phyloP scores from a whole-genome alignment of 768 basidiomycete genomes.

The Collybia mongolica region DNA sequence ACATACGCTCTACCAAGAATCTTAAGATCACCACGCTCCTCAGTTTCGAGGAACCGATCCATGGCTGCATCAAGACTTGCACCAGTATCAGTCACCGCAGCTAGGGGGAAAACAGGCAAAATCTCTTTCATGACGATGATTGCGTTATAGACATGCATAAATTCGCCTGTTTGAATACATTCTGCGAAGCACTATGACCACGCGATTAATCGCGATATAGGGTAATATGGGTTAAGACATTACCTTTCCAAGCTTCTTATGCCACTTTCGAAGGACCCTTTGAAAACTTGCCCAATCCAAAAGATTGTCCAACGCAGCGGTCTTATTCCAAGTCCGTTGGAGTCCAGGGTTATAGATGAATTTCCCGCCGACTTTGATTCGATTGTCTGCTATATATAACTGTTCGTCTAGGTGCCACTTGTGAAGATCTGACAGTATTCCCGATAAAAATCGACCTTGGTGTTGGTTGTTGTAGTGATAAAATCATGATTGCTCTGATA shows the following conservation, averaged over 20 bases:
- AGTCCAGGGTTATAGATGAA: constrained; percentile 68
- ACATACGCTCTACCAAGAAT: constrained; percentile 75
- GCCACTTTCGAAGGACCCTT: constrained; percentile 79
- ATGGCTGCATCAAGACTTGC: constrained; percentile 57
- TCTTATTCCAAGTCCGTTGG: constrained; percentile 51
- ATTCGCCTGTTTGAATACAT: constrained; percentile 85
- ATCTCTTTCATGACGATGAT: constrained; percentile 92
- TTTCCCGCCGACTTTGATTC: constrained; percentile 62
- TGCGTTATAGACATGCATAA: constrained; percentile 98
- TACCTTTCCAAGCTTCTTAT: constrained; percentile 72
- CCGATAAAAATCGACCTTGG: constrained; percentile 82
- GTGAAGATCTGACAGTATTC: constrained; percentile 73
- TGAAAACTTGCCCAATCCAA: constrained; percentile 73
- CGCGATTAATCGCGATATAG: background rate
- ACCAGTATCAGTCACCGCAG: constrained; percentile 56
- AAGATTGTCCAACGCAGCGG: constrained; percentile 47
- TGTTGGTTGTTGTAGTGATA: constrained; percentile 2
- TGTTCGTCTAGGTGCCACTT: constrained; percentile 81
- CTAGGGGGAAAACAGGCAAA: constrained; percentile 82
- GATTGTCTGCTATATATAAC: constrained; percentile 69
- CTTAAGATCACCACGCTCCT: constrained; percentile 83
- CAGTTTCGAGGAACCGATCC: constrained; percentile 65
- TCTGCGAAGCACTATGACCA: constrained; percentile 65
- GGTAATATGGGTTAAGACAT: background rate
- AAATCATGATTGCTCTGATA: background rate